Percentiles rank a stretch among this genome's conserved stretches.
These are phyloP conservation scores for Skeletonema potamos DNA, from an alignment of 108 stramenopile genomes.

Conservation along the genomic window DNA sequence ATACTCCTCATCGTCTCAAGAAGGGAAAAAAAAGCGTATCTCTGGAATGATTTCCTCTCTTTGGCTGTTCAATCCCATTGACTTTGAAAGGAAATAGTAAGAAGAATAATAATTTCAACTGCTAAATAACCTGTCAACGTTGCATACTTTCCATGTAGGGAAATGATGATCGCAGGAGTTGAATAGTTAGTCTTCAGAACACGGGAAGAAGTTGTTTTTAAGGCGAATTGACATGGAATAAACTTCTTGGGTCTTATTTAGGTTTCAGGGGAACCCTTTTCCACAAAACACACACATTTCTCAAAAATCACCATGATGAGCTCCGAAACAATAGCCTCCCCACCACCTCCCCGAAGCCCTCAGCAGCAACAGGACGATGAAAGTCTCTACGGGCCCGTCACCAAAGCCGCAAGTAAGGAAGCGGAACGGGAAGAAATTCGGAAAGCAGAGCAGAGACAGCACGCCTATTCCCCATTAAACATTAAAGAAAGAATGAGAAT, in stretches of 20 bases:
- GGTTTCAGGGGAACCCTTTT: too few relatives aligned
- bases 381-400: constrained; percentile 26
- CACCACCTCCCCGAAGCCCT: not conserved
- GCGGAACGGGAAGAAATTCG: not conserved
- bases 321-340: not conserved
- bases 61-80: constrained; percentile 33
- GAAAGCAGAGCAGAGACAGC: not conserved
- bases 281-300: not conserved
- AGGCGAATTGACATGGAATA: too few relatives aligned
- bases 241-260: too few relatives aligned
- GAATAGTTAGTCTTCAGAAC: too few relatives aligned
- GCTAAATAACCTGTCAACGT: too few relatives aligned
- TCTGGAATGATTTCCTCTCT: constrained; percentile 34
- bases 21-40: not conserved
- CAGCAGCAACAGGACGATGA: not conserved
- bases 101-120: not conserved
- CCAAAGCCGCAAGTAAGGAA: constrained; percentile 18
- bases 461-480: constrained; percentile 3
- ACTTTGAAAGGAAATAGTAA: constrained; percentile 12
- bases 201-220: too few relatives aligned
- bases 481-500: constrained; percentile 3
- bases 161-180: too few relatives aligned
- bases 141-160: too few relatives aligned
- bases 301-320: not conserved
- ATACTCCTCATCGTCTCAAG: constrained; percentile 13